phyloP scores from a whole-genome alignment of 2,329 filamentous ascomycete genomes.

The Colletotrichum sp. region DNA sequence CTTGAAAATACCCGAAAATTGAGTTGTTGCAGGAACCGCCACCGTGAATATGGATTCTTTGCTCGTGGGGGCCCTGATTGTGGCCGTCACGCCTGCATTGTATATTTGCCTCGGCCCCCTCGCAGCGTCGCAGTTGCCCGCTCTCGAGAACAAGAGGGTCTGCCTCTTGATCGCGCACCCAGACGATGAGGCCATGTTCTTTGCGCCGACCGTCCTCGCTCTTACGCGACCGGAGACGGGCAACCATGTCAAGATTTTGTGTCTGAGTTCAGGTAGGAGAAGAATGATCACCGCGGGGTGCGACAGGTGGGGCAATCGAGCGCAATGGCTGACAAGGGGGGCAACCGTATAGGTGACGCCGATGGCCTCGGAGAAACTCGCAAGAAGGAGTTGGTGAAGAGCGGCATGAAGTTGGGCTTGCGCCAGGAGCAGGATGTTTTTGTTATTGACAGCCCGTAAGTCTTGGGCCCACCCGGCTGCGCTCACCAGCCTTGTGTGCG shows the following conservation, averaged over 20 bases:
- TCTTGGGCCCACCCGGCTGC: constrained; percentile 19
- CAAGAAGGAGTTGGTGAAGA: constrained; percentile 83
- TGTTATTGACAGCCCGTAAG: constrained; percentile 79
- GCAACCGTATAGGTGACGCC: constrained; percentile 67
- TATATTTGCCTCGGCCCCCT: constrained; percentile 57
- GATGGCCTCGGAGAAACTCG: constrained; percentile 85
- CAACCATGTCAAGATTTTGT: constrained; percentile 94
- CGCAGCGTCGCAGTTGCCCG: constrained; percentile 63
- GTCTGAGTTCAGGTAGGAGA: constrained; percentile 76
- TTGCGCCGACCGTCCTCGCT: constrained; percentile 86
- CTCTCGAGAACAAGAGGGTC: constrained; percentile 81
- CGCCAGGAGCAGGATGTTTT: constrained; percentile 79
- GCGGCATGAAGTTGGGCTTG: constrained; percentile 78
- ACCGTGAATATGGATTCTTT: constrained; percentile 25
- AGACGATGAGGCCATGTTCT: constrained; percentile 99
- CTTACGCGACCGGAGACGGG: constrained; percentile 79
- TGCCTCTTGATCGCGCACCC: constrained; percentile 95
- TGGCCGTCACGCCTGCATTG: constrained; percentile 51
- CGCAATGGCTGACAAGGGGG: constrained; percentile 9
- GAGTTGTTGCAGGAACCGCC: not conserved
- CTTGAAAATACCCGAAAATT: not conserved
- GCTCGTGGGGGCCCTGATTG: constrained; percentile 25
- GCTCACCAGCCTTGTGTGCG: not conserved
- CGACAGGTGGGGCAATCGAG: not conserved
- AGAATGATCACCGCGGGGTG: constrained; percentile 25